Base-by-base conservation (phyloP, 2,329 filamentous ascomycete genomes). In the Emergomyces africanus region DNA sequence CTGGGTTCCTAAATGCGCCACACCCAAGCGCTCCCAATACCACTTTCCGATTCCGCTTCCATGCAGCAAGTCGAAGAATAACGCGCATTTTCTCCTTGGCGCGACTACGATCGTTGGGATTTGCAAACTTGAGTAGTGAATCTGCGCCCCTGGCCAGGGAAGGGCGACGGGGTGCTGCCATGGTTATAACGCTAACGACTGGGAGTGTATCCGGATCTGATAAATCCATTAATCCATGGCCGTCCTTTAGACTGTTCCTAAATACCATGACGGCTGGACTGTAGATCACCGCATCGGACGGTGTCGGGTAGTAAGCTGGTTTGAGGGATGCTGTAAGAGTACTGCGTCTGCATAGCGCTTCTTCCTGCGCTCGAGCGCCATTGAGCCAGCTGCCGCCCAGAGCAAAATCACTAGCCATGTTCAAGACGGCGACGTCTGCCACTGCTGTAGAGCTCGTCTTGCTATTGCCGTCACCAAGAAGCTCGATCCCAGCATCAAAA, bases 21-120 rank as follows among this genome's bases (percentile, higher is more conserved):
- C 83, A 87, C 0, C 84, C 84, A 58, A 87, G 66, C 0, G 84
- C 83, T 0, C 84, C 84, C 0, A 87, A 73, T 1, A 87, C 81
- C 1, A 62, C 30, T 33, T 57, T 57, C 41, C 61, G 50, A 35
- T 62, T 53, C 4, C 33, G 30, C 20, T 61, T 61, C 42, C 37
- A 59, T 5, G 54, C 59, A 18, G 61, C 30, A n/a, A 62, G 46
- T 14, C 59, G 46, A 5, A 62, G 53, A 44, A 62, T 55, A 46
- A 55, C 9, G 12, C 59, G 44, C 57, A 62, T 59, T 25, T 59
- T 62, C 23, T 54, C 44, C 54, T 61, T 62, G 53, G 59, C 49
- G 2, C 12, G 30, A 37, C 50, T 20, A 30, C 61, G 58, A n/a
- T 62, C 57, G 6, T 39, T 54, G 37, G 49, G 25, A 23, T 50